A percentile compares a stretch with the other conserved stretches of the same genome.
Evolutionary conservation across 805 yeast genomes (phyloP).

Genomic region (Zygosaccharomyces rouxii): DNA sequence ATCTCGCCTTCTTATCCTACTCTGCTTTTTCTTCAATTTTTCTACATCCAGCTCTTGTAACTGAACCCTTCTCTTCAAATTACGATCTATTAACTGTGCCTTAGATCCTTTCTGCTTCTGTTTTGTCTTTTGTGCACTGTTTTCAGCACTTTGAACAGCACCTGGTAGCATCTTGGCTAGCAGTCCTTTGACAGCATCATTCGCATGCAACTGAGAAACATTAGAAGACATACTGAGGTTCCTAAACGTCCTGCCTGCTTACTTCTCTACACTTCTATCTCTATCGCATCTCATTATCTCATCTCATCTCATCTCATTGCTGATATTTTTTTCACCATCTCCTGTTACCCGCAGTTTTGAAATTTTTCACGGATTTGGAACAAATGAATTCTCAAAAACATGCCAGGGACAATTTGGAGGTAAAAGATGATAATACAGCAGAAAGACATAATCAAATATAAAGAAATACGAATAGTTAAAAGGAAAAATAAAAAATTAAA

Average conservation of each 20-base stretch:
- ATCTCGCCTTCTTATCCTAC: slow-evolving; percentile 28
- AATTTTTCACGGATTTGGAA: slow-evolving; percentile 2
- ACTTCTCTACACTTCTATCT: not conserved
- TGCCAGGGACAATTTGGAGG: slow-evolving; percentile 5
- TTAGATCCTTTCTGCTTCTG: slow-evolving; percentile 26
- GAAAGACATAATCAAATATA: not conserved
- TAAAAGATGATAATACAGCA: slow-evolving; percentile 7
- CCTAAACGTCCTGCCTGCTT: not conserved
- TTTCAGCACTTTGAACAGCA: slow-evolving; percentile 20
- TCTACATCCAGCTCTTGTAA: slow-evolving; percentile 35
- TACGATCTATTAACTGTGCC: slow-evolving; percentile 39
- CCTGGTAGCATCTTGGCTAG: slow-evolving; percentile 39
- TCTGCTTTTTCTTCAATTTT: slow-evolving; percentile 36
- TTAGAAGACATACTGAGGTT: slow-evolving; percentile 18
- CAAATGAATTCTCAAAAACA: slow-evolving; percentile 7
- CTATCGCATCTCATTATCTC: slow-evolving; percentile 13
- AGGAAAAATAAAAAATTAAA: slow-evolving; percentile 9
- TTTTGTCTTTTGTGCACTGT: slow-evolving; percentile 6
- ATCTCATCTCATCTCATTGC: slow-evolving; percentile 10
- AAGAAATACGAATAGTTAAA: slow-evolving; percentile 12
- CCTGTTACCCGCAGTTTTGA: slow-evolving; percentile 9
- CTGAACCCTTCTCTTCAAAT: slow-evolving; percentile 32
- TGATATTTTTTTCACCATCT: slow-evolving; percentile 5
- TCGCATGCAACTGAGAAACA: slow-evolving; percentile 37
- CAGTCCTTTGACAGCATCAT: slow-evolving; percentile 41